Conservation (phyloP, 345 rosid species). For the Clausena lansium region DNA sequence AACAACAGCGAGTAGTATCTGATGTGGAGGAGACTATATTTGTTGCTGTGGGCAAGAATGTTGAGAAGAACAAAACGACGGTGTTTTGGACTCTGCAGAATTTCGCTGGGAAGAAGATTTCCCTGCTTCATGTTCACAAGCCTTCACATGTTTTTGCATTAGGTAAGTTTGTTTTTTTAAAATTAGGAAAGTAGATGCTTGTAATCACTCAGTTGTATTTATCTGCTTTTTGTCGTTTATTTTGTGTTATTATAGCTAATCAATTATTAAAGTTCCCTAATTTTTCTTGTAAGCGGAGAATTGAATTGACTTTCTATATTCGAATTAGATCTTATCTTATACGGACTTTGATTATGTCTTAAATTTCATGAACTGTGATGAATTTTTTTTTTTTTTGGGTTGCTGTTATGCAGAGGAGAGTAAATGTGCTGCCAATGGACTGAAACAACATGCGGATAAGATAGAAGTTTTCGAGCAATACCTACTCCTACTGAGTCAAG, state of each 20-base stretch:
- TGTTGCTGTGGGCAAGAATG: slow-evolving; percentile 73
- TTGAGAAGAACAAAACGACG: slow-evolving; percentile 55
- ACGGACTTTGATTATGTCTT: neutral
- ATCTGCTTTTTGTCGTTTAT: neutral
- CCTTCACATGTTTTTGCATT: slow-evolving; percentile 41
- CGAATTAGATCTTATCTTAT: neutral
- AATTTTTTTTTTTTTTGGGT: slow-evolving; percentile 7
- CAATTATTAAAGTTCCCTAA: neutral
- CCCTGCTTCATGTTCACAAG: slow-evolving; percentile 73
- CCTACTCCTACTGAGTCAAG: slow-evolving; percentile 47
- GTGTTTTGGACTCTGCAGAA: slow-evolving; percentile 65
- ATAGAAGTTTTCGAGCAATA: slow-evolving; percentile 51
- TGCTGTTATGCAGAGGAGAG: slow-evolving; percentile 39
- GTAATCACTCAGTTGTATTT: neutral
- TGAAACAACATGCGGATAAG: slow-evolving; percentile 37
- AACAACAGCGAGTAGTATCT: slow-evolving; percentile 21
- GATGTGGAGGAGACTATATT: slow-evolving; percentile 63
- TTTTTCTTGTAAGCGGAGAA: neutral
- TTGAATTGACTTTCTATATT: neutral
- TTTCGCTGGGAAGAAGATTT: slow-evolving; percentile 67
- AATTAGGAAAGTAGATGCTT: neutral
- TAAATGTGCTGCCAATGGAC: slow-evolving; percentile 27
- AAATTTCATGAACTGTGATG: neutral
- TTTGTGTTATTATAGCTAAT: neutral
- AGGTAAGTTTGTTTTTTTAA: slow-evolving; percentile 43